Evolutionary conservation across 179 eudicot species (phyloP).

Genomic region (Carnegiea gigantea): DNA sequence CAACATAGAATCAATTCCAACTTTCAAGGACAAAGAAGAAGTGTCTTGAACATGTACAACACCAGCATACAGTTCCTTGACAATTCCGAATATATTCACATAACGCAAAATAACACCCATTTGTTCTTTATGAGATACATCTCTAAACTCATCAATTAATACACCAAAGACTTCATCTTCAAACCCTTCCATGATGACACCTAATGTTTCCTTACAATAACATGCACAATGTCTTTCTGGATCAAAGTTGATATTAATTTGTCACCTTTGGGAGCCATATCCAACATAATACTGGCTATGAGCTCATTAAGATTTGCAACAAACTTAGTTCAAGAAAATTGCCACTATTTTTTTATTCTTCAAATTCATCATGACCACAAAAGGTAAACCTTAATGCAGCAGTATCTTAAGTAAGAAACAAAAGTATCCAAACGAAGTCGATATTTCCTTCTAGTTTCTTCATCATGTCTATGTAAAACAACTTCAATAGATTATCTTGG

Average conservation of each 20-base stretch:
- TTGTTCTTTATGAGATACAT: slow-evolving; percentile 15
- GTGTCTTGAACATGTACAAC: too few relatives aligned
- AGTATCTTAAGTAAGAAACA: background rate
- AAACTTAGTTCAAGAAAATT: slow-evolving; percentile 5
- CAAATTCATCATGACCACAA: background rate
- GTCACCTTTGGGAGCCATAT: background rate
- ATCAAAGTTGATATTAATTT: background rate
- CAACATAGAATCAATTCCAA: background rate
- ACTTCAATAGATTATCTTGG: too few relatives aligned
- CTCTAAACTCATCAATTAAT: slow-evolving; percentile 11
- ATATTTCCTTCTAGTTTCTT: too few relatives aligned
- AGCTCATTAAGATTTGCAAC: background rate
- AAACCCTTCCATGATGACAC: slow-evolving; percentile 1
- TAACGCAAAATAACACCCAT: slow-evolving; percentile 2
- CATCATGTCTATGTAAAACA: too few relatives aligned
- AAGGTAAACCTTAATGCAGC: background rate
- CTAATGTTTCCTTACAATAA: background rate
- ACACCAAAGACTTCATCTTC: background rate
- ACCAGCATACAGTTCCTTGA: background rate
- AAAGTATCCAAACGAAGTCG: too few relatives aligned
- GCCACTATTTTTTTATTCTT: background rate
- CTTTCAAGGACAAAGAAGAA: too few relatives aligned
- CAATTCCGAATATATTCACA: slow-evolving; percentile 6
- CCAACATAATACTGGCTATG: background rate
- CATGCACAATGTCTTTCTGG: background rate